A percentile compares a stretch with the other conserved stretches of the same genome.
Conservation (phyloP, 176 grass and related monocot species). For the Ensete glaucum region DNA sequence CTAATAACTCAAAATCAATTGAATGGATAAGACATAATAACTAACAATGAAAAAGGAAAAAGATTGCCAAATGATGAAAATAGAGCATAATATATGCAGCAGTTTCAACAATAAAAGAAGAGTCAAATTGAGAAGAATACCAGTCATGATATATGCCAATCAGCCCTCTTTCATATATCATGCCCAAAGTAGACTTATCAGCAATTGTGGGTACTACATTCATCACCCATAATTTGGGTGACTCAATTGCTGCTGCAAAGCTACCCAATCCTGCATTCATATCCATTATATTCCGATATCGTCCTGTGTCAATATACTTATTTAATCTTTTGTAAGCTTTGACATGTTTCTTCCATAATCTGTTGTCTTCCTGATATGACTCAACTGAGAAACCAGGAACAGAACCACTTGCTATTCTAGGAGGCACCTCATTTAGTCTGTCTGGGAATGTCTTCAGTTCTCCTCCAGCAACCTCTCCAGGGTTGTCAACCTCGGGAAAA, state of each 20-base stretch:
- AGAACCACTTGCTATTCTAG: slow-evolving; percentile 45
- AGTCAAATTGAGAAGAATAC: slow-evolving; percentile 30
- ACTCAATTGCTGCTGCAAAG: slow-evolving; percentile 61
- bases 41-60: background rate
- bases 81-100: background rate
- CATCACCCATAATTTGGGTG: slow-evolving; percentile 61
- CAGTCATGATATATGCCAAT: slow-evolving; percentile 94
- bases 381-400: slow-evolving; percentile 41
- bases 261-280: slow-evolving; percentile 92
- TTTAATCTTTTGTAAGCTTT: slow-evolving; percentile 71
- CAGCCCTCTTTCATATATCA: slow-evolving; percentile 81
- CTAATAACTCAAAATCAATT: too few relatives aligned
- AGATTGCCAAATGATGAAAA: background rate
- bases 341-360: slow-evolving; percentile 67
- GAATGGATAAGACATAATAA: too few relatives aligned
- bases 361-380: slow-evolving; percentile 51
- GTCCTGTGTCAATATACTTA: slow-evolving; percentile 49
- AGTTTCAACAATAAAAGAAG: background rate
- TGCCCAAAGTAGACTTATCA: slow-evolving; percentile 43
- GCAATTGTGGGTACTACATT: slow-evolving; percentile 69
- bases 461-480: slow-evolving; percentile 20
- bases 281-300: slow-evolving; percentile 90
- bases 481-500: slow-evolving; percentile 1
- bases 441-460: slow-evolving; percentile 53
- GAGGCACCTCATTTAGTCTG: slow-evolving; percentile 50